Percentiles rank a stretch among this genome's conserved stretches.
These are phyloP conservation scores for Cryptococcus sp. DNA, from an alignment of 1,284 basidiomycete species.

Conservation along the genomic window DNA sequence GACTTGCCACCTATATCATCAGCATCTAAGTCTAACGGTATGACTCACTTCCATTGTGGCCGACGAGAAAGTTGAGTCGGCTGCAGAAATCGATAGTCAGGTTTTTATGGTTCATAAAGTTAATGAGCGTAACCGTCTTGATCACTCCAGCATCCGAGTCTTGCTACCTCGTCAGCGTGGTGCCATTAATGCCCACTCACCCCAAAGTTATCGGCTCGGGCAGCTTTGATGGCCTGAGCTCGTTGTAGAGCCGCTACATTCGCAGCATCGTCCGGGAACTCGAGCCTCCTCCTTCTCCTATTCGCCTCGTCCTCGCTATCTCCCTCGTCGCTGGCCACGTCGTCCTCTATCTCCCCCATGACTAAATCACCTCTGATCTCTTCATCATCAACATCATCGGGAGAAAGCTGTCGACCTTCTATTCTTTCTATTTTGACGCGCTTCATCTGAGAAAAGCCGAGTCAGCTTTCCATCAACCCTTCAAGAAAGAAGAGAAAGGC, in stretches of 20 bases:
- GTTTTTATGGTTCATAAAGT: slow-evolving; percentile 95
- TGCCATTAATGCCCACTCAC: slow-evolving; percentile 2
- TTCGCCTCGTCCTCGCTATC: slow-evolving; percentile 2
- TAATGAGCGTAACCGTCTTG: slow-evolving; percentile 74
- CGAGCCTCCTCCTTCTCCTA: neutral
- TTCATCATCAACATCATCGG: slow-evolving; percentile 5
- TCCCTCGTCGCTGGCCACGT: neutral
- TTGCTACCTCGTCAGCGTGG: slow-evolving; percentile 49
- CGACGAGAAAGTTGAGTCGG: slow-evolving; percentile 96
- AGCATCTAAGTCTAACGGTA: neutral
- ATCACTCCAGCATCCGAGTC: slow-evolving; percentile 82
- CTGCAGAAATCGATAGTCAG: slow-evolving; percentile 75
- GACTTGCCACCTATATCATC: slow-evolving; percentile 72
- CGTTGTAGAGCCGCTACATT: slow-evolving; percentile 8
- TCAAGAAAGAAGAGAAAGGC: neutral
- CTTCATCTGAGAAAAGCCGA: slow-evolving; percentile 11
- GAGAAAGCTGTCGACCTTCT: neutral
- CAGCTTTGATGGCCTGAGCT: neutral
- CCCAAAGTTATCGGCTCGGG: neutral
- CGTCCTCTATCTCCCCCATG: neutral
- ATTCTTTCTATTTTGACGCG: slow-evolving; percentile 21
- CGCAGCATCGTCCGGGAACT: slow-evolving; percentile 8
- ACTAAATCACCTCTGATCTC: neutral
- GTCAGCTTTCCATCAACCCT: neutral
- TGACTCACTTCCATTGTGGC: slow-evolving; percentile 56